Evolutionary conservation across 73 alveolate species (phyloP).

Genomic region (Symbiodinium pilosum): DNA sequence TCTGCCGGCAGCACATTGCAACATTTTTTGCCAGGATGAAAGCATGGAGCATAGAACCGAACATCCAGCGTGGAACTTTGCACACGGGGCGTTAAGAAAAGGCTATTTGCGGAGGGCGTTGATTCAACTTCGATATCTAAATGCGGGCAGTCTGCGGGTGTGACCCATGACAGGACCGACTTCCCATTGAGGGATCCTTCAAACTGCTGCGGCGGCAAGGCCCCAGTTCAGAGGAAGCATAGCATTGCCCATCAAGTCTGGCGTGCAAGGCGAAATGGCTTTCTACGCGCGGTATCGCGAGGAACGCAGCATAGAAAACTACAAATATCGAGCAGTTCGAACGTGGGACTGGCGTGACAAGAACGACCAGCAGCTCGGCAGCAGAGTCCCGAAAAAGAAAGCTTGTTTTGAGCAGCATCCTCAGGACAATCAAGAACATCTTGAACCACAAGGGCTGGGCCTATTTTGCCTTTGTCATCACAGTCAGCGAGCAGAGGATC

Average conservation of each 20-base stretch:
- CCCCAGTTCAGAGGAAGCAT: no score
- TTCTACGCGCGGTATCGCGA: slow-evolving; percentile 32
- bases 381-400: background rate
- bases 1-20: no score
- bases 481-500: slow-evolving; percentile 39
- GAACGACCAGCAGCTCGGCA: slow-evolving; percentile 26
- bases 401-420: background rate
- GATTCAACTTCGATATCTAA: no score
- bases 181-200: slow-evolving; percentile 62
- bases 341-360: slow-evolving; percentile 78
- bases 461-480: slow-evolving; percentile 44
- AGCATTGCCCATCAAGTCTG: no score
- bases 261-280: slow-evolving; percentile 60
- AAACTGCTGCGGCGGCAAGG: slow-evolving; percentile 70
- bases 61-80: no score
- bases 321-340: slow-evolving; percentile 4
- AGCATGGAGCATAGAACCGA: no score
- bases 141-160: no score
- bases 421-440: slow-evolving; percentile 56
- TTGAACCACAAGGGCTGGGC: slow-evolving; percentile 89
- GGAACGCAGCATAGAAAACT: slow-evolving; percentile 36
- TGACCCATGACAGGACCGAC: slow-evolving; percentile 31
- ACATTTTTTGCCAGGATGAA: no score
- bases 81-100: no score
- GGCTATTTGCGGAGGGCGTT: no score